A percentile compares a stretch with the other conserved stretches of the same genome.
phyloP scores from a whole-genome alignment of 164 flowering plant species.

The Stephania japonica region DNA sequence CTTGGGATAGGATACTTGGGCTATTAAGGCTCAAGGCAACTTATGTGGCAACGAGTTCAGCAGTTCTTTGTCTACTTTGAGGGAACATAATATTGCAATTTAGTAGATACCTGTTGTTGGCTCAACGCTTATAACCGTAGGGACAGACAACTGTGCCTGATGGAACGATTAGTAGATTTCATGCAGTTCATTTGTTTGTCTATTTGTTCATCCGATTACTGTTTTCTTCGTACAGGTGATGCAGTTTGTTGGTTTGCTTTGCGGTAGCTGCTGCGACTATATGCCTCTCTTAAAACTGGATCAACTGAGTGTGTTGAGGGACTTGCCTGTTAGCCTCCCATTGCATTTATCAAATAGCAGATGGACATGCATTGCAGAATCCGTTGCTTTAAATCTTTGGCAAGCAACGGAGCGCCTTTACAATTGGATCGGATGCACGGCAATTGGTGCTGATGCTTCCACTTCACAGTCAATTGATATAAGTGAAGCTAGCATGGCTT shows the following conservation, averaged over 20 bases:
- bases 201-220: background rate
- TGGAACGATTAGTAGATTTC: too few relatives aligned
- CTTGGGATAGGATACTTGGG: too few relatives aligned
- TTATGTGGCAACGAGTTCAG: too few relatives aligned
- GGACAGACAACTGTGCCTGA: too few relatives aligned
- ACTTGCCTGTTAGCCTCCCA: constrained; percentile 70
- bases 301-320: constrained; percentile 45
- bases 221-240: constrained; percentile 46
- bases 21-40: too few relatives aligned
- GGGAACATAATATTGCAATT: too few relatives aligned
- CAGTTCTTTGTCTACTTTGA: too few relatives aligned
- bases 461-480: constrained; percentile 34
- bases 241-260: constrained; percentile 67
- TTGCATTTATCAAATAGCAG: constrained; percentile 53
- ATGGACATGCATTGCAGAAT: constrained; percentile 54
- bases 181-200: background rate
- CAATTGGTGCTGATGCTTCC: constrained; percentile 13
- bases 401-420: constrained; percentile 53
- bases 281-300: constrained; percentile 72
- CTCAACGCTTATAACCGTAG: too few relatives aligned
- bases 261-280: constrained; percentile 66
- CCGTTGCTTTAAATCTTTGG: constrained; percentile 45
- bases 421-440: constrained; percentile 33
- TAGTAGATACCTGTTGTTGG: too few relatives aligned
- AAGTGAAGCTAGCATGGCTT: constrained; percentile 40